These are phyloP conservation scores for Sordariomycetes sp. DNA, from an alignment of 2,329 filamentous ascomycete genomes.

Conservation along the genomic window DNA sequence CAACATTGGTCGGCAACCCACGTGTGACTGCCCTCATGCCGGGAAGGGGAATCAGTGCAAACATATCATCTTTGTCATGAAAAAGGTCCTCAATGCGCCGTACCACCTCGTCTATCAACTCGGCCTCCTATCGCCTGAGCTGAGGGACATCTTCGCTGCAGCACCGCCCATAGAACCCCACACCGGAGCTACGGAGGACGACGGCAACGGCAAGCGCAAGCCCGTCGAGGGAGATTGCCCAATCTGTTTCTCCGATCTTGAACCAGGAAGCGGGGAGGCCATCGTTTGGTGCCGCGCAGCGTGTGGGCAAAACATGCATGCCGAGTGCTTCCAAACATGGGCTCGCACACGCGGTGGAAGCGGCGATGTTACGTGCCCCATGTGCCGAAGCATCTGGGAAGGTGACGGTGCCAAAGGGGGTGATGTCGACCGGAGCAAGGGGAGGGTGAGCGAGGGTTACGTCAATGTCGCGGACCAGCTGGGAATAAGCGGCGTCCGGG, in stretches of 20 bases:
- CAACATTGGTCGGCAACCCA: conserved; percentile 37
- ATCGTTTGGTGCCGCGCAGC: conserved; percentile 42
- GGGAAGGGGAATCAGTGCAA: conserved; percentile 52
- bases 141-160: conserved; percentile 46
- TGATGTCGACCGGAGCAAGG: conserved; percentile 27
- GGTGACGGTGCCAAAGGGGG: conserved; percentile 30
- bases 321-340: conserved; percentile 45
- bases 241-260: conserved; percentile 44
- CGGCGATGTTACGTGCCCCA: conserved; percentile 46
- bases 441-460: conserved; percentile 41
- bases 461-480: conserved; percentile 52
- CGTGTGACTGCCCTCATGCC: conserved; percentile 48
- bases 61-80: conserved; percentile 54
- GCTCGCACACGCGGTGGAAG: conserved; percentile 29
- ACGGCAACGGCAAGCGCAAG: conserved; percentile 29
- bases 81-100: conserved; percentile 48
- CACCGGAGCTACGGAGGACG: conserved; percentile 7
- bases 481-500: conserved; percentile 44
- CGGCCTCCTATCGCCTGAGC: conserved; percentile 48
- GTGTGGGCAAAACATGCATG: conserved; percentile 47
- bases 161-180: conserved; percentile 41
- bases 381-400: conserved; percentile 50
- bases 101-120: conserved; percentile 51
- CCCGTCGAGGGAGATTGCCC: conserved; percentile 44
- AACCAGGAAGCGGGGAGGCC: conserved; percentile 19